phyloP scores from a whole-genome alignment of 352 stramenopile genomes.

The Phytophthora melonis region DNA sequence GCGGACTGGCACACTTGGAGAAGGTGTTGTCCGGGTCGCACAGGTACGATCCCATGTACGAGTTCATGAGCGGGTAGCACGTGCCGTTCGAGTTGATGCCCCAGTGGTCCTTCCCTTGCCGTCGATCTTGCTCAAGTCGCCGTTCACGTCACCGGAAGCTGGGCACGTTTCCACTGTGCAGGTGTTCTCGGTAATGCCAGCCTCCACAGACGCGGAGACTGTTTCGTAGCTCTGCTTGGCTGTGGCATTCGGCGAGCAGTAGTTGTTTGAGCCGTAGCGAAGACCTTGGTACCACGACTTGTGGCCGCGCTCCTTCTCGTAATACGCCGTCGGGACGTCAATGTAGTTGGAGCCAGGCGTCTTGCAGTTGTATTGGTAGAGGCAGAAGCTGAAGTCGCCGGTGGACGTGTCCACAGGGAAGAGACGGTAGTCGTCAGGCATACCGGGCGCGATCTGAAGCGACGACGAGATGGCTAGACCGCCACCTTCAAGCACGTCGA shows the following conservation, averaged over 20 bases:
- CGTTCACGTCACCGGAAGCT: constrained; percentile 56
- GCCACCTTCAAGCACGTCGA: background rate
- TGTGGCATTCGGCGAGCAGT: constrained; percentile 33
- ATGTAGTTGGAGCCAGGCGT: constrained; percentile 40
- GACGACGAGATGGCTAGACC: constrained; percentile 83
- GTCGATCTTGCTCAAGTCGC: constrained; percentile 50
- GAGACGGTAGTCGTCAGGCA: constrained; percentile 65
- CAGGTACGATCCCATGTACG: constrained; percentile 67
- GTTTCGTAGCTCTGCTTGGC: constrained; percentile 43
- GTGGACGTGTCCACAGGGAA: constrained; percentile 52
- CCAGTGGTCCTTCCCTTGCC: constrained; percentile 49
- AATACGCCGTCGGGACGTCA: constrained; percentile 51
- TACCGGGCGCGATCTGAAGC: constrained; percentile 85
- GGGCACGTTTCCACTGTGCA: constrained; percentile 49
- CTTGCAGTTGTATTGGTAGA: constrained; percentile 55
- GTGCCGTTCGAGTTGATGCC: constrained; percentile 75
- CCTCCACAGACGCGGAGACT: constrained; percentile 34
- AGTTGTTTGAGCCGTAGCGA: constrained; percentile 61
- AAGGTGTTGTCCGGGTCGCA: constrained; percentile 58
- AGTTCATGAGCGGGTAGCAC: constrained; percentile 70
- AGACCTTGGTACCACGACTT: constrained; percentile 69
- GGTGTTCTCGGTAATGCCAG: constrained; percentile 53
- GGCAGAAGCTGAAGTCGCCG: constrained; percentile 28
- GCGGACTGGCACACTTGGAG: constrained; percentile 44
- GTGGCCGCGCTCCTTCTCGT: constrained; percentile 39